These are phyloP conservation scores for Lentinula boryana DNA, from an alignment of 768 basidiomycete species.

Conservation along the genomic window DNA sequence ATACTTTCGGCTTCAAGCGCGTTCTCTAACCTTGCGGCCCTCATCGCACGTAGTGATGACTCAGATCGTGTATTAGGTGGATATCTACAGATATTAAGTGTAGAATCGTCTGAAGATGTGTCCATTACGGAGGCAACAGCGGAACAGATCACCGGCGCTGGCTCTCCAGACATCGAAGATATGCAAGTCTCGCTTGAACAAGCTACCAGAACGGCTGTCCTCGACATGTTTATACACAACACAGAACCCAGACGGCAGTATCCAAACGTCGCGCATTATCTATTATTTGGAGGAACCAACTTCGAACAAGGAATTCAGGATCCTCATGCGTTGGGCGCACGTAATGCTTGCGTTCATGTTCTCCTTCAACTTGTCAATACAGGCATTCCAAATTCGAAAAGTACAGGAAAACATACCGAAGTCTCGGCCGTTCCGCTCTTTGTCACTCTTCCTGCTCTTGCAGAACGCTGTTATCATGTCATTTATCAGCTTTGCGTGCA, in stretches of 20 bases:
- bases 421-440: constrained; percentile 49
- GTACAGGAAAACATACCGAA: constrained; percentile 26
- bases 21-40: constrained; percentile 67
- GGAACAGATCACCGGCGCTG: constrained; percentile 67
- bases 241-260: constrained; percentile 56
- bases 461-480: constrained; percentile 80
- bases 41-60: constrained; percentile 76
- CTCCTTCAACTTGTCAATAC: constrained; percentile 71
- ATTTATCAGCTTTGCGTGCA: constrained; percentile 87
- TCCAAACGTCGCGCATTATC: constrained; percentile 84
- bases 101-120: constrained; percentile 58
- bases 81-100: constrained; percentile 60
- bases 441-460: constrained; percentile 62
- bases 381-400: constrained; percentile 58
- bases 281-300: constrained; percentile 68
- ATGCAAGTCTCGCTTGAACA: constrained; percentile 48
- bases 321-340: constrained; percentile 67
- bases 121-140: constrained; percentile 51
- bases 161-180: constrained; percentile 53
- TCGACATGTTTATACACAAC: constrained; percentile 78
- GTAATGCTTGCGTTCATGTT: constrained; percentile 71
- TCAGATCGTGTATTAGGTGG: constrained; percentile 83
- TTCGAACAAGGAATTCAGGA: constrained; percentile 67
- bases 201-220: constrained; percentile 66
- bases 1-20: constrained; percentile 60